Base-by-base conservation (phyloP, 2,329 filamentous ascomycete species). In the Hirsutella thompsonii region DNA sequence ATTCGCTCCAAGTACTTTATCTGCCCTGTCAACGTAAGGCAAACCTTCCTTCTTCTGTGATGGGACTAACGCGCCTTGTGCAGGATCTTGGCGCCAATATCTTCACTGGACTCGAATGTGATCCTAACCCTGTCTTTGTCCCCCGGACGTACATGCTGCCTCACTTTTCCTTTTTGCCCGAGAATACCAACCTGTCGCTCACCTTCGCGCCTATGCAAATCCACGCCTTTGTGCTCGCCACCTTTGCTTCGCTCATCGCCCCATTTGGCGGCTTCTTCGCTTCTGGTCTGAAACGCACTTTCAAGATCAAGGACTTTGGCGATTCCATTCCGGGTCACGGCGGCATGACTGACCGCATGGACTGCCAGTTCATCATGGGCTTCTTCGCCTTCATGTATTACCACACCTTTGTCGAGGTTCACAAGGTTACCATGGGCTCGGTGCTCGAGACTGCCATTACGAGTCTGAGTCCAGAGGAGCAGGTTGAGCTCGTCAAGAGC, bases 301-400 rank as follows among this genome's bases (percentile, higher is more conserved):
- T 98, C 70, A 96, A 98, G 69, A 93, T 98, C 72, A 98, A 98
- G 72, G 92, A 98, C 67, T 98, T 98, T 66, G 92, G 92, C 51
- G 86, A 98, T 63, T 94, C 88, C 1, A 98, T 98, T 52, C 92
- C 92, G 2, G 92, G 92, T 19, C 92, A 98, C 55, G 92, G 92
- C 46, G 92, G 92, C 52, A 96, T 98, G 67, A 98, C 92, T 14
- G 92, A 98, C 59, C 84, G 92, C 46, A 96, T 98, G 90, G 92
- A 98, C 59, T 98, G 92, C 61, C 92, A 98, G 59, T 98, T 98
- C 67, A 96, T 96, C 68, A 98, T 98, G 92, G 92, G 92, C 8
- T 92, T 94, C 64, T 96, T 98, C 55, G 79, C 90, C 14, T 96
- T 88, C 68, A 89, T 98, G 75, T 98, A 98, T 67, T 98, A 93